phyloP scores from a whole-genome alignment of 192 early-diverging fungal genomes.

The Gryganskiella cystojenkinii region DNA sequence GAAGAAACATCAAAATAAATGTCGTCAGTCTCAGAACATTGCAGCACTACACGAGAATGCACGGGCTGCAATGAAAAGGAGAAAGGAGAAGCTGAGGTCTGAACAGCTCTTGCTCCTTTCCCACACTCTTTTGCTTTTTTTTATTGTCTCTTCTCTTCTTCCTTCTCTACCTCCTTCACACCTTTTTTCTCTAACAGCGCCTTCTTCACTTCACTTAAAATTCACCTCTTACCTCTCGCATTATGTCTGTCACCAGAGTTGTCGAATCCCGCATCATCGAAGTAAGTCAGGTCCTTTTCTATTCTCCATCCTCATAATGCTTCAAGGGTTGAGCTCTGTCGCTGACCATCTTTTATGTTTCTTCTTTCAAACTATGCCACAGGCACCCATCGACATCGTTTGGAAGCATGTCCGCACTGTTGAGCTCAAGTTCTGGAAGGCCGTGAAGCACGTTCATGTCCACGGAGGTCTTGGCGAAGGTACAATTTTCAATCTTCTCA shows the following conservation, averaged over 20 bases:
- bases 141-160: not conserved
- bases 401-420: slow-evolving; percentile 36
- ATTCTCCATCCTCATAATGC: not conserved
- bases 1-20: no score
- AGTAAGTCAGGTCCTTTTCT: not conserved
- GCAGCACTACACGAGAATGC: no score
- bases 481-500: not conserved
- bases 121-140: not conserved
- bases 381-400: slow-evolving; percentile 39
- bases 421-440: slow-evolving; percentile 34
- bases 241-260: slow-evolving; percentile 45
- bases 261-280: slow-evolving; percentile 40
- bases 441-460: slow-evolving; percentile 30
- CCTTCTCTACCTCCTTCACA: not conserved
- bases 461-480: slow-evolving; percentile 21
- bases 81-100: no score
- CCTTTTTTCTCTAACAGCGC: no score
- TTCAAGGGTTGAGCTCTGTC: not conserved
- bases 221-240: slow-evolving; percentile 4
- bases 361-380: not conserved
- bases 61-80: no score
- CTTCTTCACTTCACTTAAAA: not conserved
- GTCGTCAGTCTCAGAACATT: no score
- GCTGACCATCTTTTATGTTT: not conserved
- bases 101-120: no score